Percentiles rank a stretch among this genome's conserved stretches.
Evolutionary conservation across 2,329 filamentous ascomycete genomes (phyloP).

Genomic region (Venturia aucupariae): DNA sequence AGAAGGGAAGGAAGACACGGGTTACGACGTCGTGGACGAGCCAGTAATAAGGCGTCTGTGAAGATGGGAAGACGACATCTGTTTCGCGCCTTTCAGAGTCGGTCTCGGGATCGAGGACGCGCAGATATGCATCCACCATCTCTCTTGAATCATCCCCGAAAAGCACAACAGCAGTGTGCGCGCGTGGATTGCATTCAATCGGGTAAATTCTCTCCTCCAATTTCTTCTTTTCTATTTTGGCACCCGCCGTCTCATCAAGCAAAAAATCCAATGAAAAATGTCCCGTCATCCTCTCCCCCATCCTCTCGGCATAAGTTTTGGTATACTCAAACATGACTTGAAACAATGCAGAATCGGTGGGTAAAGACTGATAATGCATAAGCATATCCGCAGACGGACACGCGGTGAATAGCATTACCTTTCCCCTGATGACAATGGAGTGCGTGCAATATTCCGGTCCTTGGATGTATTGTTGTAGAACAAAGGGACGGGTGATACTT

Average conservation of each 20-base stretch:
- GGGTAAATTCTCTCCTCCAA: conserved; percentile 42
- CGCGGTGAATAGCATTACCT: conserved; percentile 56
- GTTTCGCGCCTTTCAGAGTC: conserved; percentile 7
- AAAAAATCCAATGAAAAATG: conserved; percentile 67
- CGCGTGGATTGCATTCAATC: conserved; percentile 63
- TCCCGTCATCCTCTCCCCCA: conserved; percentile 49
- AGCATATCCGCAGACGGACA: conserved; percentile 54
- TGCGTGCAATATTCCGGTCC: conserved; percentile 64
- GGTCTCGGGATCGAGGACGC: not conserved
- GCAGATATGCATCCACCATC: conserved; percentile 46
- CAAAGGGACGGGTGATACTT: conserved; percentile 48
- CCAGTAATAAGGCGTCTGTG: conserved; percentile 47
- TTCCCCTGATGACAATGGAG: conserved; percentile 54
- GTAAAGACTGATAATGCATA: conserved; percentile 58
- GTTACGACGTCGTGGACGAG: conserved; percentile 55
- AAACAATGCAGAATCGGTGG: conserved; percentile 44
- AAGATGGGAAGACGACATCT: not conserved
- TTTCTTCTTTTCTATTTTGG: conserved; percentile 23
- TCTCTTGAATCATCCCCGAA: conserved; percentile 39
- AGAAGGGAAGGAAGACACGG: conserved; percentile 40
- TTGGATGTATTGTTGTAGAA: conserved; percentile 60
- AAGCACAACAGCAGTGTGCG: conserved; percentile 57
- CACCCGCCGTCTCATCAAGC: conserved; percentile 38
- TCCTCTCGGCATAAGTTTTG: conserved; percentile 42
- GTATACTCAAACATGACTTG: conserved; percentile 58